These are phyloP conservation scores for Lathyrus aphaca DNA, from an alignment of 306 rosid genomes.

Conservation along the genomic window DNA sequence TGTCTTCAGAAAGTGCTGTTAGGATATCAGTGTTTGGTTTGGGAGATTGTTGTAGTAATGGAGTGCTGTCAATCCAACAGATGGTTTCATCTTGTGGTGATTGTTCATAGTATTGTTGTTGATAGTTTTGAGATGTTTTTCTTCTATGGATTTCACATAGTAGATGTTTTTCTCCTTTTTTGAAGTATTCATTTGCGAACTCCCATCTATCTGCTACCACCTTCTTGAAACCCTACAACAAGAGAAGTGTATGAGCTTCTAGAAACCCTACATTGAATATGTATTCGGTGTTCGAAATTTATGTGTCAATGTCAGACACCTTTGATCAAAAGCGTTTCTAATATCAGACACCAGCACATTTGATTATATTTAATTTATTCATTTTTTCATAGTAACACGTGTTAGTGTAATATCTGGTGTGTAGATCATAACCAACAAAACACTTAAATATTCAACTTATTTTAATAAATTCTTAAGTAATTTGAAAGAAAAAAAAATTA, in stretches of 20 bases:
- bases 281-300: too few species aligned
- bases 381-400: not conserved
- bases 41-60: slow-evolving; percentile 40
- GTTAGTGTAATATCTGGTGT: too few species aligned
- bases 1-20: slow-evolving; percentile 66
- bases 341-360: too few species aligned
- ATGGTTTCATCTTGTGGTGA: slow-evolving; percentile 43
- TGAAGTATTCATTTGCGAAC: slow-evolving; percentile 78
- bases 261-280: not conserved
- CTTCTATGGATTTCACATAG: slow-evolving; percentile 75
- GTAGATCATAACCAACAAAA: not conserved
- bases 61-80: slow-evolving; percentile 43
- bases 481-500: not conserved
- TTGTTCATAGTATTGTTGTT: slow-evolving; percentile 54
- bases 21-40: slow-evolving; percentile 48
- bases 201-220: slow-evolving; percentile 86
- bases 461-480: not conserved
- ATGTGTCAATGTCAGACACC: too few species aligned
- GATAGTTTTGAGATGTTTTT: slow-evolving; percentile 62
- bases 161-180: slow-evolving; percentile 66
- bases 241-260: not conserved
- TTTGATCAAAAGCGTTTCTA: too few species aligned
- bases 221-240: slow-evolving; percentile 75
- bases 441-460: not conserved
- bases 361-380: too few species aligned